These are phyloP conservation scores for Cordyceps fumosorosea DNA, from an alignment of 2,329 filamentous ascomycete species.

Conservation along the genomic window DNA sequence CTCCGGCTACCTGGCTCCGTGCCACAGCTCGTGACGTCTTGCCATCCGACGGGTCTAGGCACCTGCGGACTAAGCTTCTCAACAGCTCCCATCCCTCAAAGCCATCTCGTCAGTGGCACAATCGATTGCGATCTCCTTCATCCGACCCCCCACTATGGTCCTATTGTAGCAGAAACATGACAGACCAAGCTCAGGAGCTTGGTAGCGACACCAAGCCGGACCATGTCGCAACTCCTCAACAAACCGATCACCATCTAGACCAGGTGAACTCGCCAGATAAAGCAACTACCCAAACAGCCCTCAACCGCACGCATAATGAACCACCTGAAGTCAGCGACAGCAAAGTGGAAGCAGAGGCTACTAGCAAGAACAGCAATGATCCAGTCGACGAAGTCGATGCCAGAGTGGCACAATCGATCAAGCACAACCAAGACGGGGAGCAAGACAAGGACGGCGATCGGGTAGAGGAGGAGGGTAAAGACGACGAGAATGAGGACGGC, in stretches of 20 bases:
- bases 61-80: neutral
- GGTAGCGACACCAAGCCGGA: conserved; percentile 9
- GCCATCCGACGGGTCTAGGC: neutral
- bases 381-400: neutral
- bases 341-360: neutral
- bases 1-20: neutral
- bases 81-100: neutral
- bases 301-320: neutral
- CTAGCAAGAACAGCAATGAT: neutral
- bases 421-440: neutral
- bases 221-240: neutral
- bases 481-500: conserved; percentile 16
- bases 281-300: neutral
- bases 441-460: conserved; percentile 12
- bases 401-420: neutral
- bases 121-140: neutral
- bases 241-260: neutral
- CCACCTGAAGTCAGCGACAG: neutral
- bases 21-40: conserved; percentile 21
- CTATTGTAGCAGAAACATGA: conserved; percentile 10
- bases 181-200: conserved; percentile 13
- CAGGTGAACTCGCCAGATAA: neutral
- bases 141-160: neutral
- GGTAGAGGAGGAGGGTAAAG: neutral
- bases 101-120: neutral